phyloP scores from a whole-genome alignment of 805 yeast genomes.

The Yarrowia sp. region DNA sequence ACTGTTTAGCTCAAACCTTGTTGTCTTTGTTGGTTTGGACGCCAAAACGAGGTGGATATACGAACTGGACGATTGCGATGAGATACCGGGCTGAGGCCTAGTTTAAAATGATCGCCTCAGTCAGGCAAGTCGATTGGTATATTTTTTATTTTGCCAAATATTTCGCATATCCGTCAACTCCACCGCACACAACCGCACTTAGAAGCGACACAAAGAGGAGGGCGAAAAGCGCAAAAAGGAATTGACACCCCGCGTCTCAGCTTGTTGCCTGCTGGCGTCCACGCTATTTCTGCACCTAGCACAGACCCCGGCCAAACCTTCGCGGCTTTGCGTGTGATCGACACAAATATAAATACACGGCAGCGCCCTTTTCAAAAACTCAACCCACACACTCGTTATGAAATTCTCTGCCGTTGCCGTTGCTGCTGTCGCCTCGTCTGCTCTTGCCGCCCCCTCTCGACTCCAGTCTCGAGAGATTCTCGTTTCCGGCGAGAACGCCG shows the following conservation, averaged over 20 bases:
- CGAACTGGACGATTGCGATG: background rate
- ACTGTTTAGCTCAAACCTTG: background rate
- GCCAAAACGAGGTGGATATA: background rate
- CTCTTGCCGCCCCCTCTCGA: slow-evolving; percentile 10
- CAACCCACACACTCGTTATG: slow-evolving; percentile 3
- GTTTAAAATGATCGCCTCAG: too few species aligned
- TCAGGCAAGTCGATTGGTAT: too few species aligned
- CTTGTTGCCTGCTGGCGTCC: too few species aligned
- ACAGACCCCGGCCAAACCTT: background rate
- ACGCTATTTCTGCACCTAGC: too few species aligned
- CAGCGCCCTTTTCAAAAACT: background rate
- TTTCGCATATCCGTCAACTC: too few species aligned
- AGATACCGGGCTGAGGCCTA: background rate
- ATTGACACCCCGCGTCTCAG: too few species aligned
- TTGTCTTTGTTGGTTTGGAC: slow-evolving; percentile 4
- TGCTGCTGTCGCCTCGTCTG: slow-evolving; percentile 9
- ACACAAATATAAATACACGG: slow-evolving; percentile 6
- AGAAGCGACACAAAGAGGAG: too few species aligned
- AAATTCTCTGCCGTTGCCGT: slow-evolving; percentile 21
- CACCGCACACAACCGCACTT: too few species aligned
- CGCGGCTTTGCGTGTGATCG: too few species aligned
- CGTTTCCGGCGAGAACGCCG: slow-evolving; percentile 16
- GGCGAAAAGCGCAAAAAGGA: too few species aligned
- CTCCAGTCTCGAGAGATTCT: background rate
- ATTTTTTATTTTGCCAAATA: too few species aligned